Base-by-base conservation (phyloP, 2,329 filamentous ascomycete genomes). In the Clarireedia paspali region DNA sequence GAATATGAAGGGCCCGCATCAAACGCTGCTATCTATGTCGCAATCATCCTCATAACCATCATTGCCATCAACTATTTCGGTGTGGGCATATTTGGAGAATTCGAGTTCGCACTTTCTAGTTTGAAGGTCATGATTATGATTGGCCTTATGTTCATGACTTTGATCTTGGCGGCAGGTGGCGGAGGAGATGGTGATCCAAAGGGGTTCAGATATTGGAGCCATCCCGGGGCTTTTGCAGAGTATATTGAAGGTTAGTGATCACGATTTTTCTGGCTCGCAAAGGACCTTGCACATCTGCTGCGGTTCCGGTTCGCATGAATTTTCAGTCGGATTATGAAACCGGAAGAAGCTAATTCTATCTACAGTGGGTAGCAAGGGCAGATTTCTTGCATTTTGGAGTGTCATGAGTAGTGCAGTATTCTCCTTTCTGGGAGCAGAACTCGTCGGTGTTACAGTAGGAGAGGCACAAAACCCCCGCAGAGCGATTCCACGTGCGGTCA, bases 11-110 rank as follows among this genome's bases (percentile, higher is more conserved):
- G 45, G 5, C 34, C 52, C 15, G 51, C 42, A 24, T 77, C 92
- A 59, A 92, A 92, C 66, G 85, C 89, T 0, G 89, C 88, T 54
- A 87, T 91, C 14, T 94, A 84, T 73, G 91, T 95, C 56, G 79
- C 88, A 40, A 77, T 88, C 53, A 85, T 88, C 72, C 72, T 88
- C 9, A 74, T 87, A 26, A 60, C 73, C 51, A 85, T 88, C 64
- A 63, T 87, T 56, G 68, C 69, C 62, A 85, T 88, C 75, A 88
- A 88, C 69, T 84, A 83, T 67, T 85, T 87, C 59, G 71, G 66
- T 6, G 59, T 68, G 23, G 59, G 51, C 30, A 64, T 66, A 53
- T 68, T 68, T 48, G 66, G 66, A 50, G 65, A 69, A 66, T 77
- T 81, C 59, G 79, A 82, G 64, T 69, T 86, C 77, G 77, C 84